Conservation (phyloP, 345 rosid species). For the Gossypium stocksii region DNA sequence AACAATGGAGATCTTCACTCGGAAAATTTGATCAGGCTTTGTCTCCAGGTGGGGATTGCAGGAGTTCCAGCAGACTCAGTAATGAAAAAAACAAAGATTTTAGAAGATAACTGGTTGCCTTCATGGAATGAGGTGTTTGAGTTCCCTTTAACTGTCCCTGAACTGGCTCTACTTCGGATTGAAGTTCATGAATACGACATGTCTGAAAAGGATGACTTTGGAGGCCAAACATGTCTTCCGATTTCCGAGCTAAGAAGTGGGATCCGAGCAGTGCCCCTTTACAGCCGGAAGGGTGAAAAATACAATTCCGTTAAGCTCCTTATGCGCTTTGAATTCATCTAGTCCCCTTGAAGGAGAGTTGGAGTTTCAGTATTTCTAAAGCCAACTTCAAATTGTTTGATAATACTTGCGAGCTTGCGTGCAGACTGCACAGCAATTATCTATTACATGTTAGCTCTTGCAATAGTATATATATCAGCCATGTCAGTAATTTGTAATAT, state of each 20-base stretch:
- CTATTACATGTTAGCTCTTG: background rate
- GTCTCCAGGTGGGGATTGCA: slow-evolving; percentile 70
- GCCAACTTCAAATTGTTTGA: slow-evolving; percentile 18
- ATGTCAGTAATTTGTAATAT: background rate
- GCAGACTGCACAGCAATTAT: background rate
- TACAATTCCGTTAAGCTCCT: slow-evolving; percentile 76
- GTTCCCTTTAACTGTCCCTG: slow-evolving; percentile 84
- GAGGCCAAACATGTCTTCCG: slow-evolving; percentile 87
- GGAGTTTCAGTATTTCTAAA: background rate
- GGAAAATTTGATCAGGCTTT: background rate
- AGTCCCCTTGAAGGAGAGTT: background rate
- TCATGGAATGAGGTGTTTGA: slow-evolving; percentile 75
- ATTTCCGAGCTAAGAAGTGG: slow-evolving; percentile 67
- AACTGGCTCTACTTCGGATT: slow-evolving; percentile 66
- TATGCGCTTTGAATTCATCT: slow-evolving; percentile 45
- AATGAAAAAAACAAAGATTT: slow-evolving; percentile 68
- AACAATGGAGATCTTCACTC: background rate
- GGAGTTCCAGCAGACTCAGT: slow-evolving; percentile 70
- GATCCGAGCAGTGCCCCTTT: slow-evolving; percentile 67
- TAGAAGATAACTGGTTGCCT: slow-evolving; percentile 82
- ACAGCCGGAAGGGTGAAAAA: slow-evolving; percentile 45
- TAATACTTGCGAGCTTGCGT: slow-evolving; percentile 9
- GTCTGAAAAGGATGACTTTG: slow-evolving; percentile 89
- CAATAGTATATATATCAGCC: background rate
- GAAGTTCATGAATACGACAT: slow-evolving; percentile 90